Conservation (phyloP, 2,329 filamentous ascomycete genomes). For the Thermothelomyces thermophilus region DNA sequence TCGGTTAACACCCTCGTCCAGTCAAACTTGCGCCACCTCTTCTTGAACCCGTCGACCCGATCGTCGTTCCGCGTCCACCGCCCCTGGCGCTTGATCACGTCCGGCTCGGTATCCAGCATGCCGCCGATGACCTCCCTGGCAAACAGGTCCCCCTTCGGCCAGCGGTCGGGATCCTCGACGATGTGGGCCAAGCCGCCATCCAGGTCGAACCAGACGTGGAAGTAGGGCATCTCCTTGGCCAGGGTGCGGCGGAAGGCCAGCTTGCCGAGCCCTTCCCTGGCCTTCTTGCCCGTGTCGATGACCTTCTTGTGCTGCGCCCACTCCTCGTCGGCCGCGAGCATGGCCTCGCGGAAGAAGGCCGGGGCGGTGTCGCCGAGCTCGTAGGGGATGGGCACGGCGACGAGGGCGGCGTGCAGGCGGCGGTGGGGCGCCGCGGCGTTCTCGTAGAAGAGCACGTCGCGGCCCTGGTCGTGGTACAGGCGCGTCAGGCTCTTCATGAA, state of each 20-base stretch:
- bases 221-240: conserved; percentile 96
- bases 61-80: conserved; percentile 67
- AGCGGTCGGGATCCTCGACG: conserved; percentile 76
- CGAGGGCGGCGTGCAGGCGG: conserved; percentile 77
- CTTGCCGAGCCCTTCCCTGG: conserved; percentile 65
- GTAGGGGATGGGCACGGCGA: conserved; percentile 81
- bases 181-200: conserved; percentile 91
- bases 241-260: conserved; percentile 74
- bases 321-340: conserved; percentile 79
- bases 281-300: conserved; percentile 72
- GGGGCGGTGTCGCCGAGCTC: conserved; percentile 86
- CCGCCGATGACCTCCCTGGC: conserved; percentile 87
- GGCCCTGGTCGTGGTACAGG: conserved; percentile 89
- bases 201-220: conserved; percentile 91
- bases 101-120: conserved; percentile 76
- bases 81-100: conserved; percentile 85
- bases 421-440: conserved; percentile 79
- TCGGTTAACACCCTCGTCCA: conserved; percentile 60
- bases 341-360: conserved; percentile 92
- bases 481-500: conserved; percentile 96
- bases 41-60: conserved; percentile 71
- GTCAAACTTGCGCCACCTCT: conserved; percentile 87
- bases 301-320: conserved; percentile 95
- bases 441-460: conserved; percentile 94
- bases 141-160: conserved; percentile 89